These are phyloP conservation scores for Echinochloa phyllopogon DNA, from an alignment of 176 grass and related monocot species.

Conservation along the genomic window DNA sequence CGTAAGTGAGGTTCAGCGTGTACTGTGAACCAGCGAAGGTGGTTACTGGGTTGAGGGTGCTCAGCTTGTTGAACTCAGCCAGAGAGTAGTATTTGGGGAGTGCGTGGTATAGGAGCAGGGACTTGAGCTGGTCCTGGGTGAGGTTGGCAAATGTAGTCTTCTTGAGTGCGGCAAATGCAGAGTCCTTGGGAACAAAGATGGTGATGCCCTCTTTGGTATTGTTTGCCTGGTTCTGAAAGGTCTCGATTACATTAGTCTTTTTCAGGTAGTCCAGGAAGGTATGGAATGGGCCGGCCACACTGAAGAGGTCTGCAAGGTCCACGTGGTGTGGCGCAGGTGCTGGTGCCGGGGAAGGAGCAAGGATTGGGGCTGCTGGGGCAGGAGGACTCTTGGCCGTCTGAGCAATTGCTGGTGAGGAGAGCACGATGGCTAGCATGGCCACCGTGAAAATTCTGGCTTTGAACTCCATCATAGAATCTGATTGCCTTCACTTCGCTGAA, in stretches of 20 bases:
- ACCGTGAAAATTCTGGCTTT: conserved; percentile 35
- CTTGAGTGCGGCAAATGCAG: conserved; percentile 66
- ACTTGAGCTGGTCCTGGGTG: conserved; percentile 77
- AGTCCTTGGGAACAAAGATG: conserved; percentile 84
- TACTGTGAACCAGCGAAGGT: conserved; percentile 79
- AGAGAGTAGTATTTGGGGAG: conserved; percentile 89
- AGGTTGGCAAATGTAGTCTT: conserved; percentile 75
- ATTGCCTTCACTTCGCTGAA: conserved; percentile 36
- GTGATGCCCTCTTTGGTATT: conserved; percentile 78
- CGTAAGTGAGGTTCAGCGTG: conserved; percentile 74
- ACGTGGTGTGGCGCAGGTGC: conserved; percentile 70
- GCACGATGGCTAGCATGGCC: conserved; percentile 51
- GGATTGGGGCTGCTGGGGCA: conserved; percentile 43
- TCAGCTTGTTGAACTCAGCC: conserved; percentile 83
- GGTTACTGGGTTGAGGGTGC: conserved; percentile 65
- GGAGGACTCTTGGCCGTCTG: conserved; percentile 63
- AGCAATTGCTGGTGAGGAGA: conserved; percentile 52
- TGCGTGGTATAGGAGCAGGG: conserved; percentile 77
- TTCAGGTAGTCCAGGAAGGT: conserved; percentile 83
- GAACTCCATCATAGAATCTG: conserved; percentile 53
- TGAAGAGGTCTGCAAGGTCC: conserved; percentile 83
- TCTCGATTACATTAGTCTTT: conserved; percentile 71
- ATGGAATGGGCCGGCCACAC: conserved; percentile 81
- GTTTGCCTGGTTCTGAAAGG: conserved; percentile 92
- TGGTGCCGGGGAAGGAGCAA: conserved; percentile 62